These are phyloP conservation scores for Carnegiea gigantea DNA, from an alignment of 179 eudicot species.

Conservation along the genomic window DNA sequence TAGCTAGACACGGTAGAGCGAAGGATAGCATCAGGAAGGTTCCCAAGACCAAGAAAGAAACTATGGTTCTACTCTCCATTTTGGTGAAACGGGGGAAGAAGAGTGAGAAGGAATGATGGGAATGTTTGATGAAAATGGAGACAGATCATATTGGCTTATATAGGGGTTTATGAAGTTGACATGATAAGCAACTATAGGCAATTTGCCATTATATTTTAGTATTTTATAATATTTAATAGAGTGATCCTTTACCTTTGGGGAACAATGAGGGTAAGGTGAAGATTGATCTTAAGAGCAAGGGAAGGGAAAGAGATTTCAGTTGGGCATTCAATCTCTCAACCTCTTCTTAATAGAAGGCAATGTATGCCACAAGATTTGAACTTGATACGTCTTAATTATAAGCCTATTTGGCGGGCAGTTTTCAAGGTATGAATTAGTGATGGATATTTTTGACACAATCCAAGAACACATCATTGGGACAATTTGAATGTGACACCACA, in stretches of 20 bases:
- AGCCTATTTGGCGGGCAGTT: neutral
- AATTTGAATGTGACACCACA: no score
- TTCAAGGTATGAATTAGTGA: no score
- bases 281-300: neutral
- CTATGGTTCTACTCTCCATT: slow-evolving; percentile 15
- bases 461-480: no score
- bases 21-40: slow-evolving; percentile 14
- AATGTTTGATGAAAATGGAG: neutral
- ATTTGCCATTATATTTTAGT: neutral
- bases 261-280: neutral
- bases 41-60: slow-evolving; percentile 15
- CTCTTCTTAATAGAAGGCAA: neutral
- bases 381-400: neutral
- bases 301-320: neutral
- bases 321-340: neutral
- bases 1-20: slow-evolving; percentile 17
- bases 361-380: neutral
- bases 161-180: slow-evolving; percentile 10
- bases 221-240: neutral
- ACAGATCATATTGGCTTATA: slow-evolving; percentile 10
- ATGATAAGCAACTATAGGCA: neutral
- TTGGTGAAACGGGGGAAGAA: neutral
- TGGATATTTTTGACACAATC: no score
- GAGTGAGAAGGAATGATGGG: neutral
- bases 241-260: neutral